Evolutionary conservation across 2,329 filamentous ascomycete species (phyloP), one percentile per base, ranked within the genome.

Genomic region (Ophiostoma himal-ulmi): DNA sequence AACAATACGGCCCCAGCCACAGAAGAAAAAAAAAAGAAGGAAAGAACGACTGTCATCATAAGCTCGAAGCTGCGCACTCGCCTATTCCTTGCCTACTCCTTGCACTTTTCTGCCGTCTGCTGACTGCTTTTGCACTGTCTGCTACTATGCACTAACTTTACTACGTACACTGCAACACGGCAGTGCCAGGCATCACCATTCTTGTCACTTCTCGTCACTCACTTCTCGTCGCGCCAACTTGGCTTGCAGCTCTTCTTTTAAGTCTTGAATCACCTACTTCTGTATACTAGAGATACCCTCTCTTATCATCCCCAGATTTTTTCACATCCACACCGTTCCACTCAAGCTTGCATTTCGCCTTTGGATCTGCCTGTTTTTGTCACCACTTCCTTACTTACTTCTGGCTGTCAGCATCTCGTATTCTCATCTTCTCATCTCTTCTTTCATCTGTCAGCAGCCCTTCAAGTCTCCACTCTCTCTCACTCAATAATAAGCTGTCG

Each of bases 21-120:
- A 67, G 22, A 41, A 48, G 37, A 44, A 30, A 22, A 65, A 39
- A 65, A 30, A 30, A 30, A 65, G 34, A 22, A 39, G 62, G 62
- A 65, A 65, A 65, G 62, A 65, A 39, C 62, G 34, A 41, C 62
- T 20, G 62, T 65, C 62, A 65, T 65, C 62, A 64, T 64, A 11
- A 26, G 22, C 52, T 57, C 20, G 52, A 7, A 57, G 52, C n/a
- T 57, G 52, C 52, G 52, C n/a, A 57, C n/a, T 39, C 20, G 60
- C 17, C 60, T 36, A 34, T 30, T 36, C 13, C 36, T n/a, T n/a
- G n/a, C n/a, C n/a, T n/a, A n/a, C n/a, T n/a, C n/a, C n/a, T n/a
- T 65, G 62, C 62, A 39, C 36, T n/a, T 26, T 64, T 22, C 52
- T 48, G 52, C 17, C 10, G 20, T 13, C n/a, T 57, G 39, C 39